Evolutionary conservation across 768 basidiomycete species (phyloP), one percentile per base, ranked within the genome.

Genomic region (Auricularia auricula-judae): DNA sequence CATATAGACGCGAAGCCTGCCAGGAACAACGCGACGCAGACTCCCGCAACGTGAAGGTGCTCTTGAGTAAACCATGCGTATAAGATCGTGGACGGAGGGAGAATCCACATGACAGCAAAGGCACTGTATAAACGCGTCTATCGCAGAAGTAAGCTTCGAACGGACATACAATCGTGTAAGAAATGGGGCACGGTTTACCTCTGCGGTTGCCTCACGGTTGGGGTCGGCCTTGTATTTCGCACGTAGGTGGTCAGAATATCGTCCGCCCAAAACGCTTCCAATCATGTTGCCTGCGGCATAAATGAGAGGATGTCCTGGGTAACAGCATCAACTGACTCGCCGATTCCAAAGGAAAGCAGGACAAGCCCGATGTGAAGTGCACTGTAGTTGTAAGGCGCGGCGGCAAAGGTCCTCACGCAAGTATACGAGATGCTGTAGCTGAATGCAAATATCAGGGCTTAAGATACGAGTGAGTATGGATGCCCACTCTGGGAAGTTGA

Each of bases 41-140:
- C 77, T 0, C 81, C 87, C 0, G 86, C 81, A 47, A 93, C 76
- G 68, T 88, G 80, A 3, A 85, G 77, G 47, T 83, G 84, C 65
- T 85, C 72, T 63, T 87, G 75, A 59, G 80, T 83, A 4, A 86
- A 79, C 93, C 92, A 95, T 3, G 82, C 93, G 71, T 89, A 90
- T 0, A 80, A 85, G 44, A 89, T 66, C 36, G 87, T 80, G 16
- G 81, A 80, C 0, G 79, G 80, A 7, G 93, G 87, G 61, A 82
- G 56, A 18, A 29, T 12, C 71, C 68, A 74, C 18, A 86, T 75
- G 64, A 88, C 68, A 11, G 83, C 70, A 72, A 91, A 80, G 0
- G 85, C 84, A 68, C 86, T 87, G 70, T 81, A 77, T 21, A 93
- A 72, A 5, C 91, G 84, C 84, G 90, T 89, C 88, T 90, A 67